Evolutionary conservation across 768 basidiomycete genomes (phyloP).

Genomic region (Amanita brunnescens): DNA sequence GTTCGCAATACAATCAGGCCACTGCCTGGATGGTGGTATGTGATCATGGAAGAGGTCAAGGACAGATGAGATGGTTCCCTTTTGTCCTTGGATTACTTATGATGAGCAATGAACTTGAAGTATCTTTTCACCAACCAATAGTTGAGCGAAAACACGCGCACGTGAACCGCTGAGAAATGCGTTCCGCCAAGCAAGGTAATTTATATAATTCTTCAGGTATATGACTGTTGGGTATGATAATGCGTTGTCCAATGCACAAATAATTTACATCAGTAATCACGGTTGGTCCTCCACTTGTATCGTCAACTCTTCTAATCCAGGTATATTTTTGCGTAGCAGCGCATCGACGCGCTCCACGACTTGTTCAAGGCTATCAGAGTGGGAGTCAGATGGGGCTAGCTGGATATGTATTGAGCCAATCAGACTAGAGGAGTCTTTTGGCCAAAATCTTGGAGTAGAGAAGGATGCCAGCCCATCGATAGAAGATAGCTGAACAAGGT

Average conservation of each 20-base stretch:
- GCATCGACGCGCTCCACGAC: slow-evolving; percentile 72
- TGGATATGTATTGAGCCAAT: slow-evolving; percentile 92
- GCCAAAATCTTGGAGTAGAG: slow-evolving; percentile 86
- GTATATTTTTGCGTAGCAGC: slow-evolving; percentile 62
- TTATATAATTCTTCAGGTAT: background rate
- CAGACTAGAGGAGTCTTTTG: slow-evolving; percentile 77
- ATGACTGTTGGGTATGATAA: background rate
- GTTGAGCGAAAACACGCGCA: too few relatives aligned
- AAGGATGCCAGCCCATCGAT: slow-evolving; percentile 81
- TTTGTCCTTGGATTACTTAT: too few relatives aligned
- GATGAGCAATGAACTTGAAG: too few relatives aligned
- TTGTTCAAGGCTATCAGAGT: slow-evolving; percentile 51
- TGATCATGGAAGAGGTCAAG: too few relatives aligned
- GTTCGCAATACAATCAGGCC: too few relatives aligned
- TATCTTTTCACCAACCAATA: too few relatives aligned
- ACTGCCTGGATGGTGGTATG: too few relatives aligned
- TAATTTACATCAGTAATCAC: background rate
- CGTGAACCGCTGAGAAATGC: too few relatives aligned
- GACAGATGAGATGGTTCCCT: too few relatives aligned
- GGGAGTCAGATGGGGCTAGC: slow-evolving; percentile 57
- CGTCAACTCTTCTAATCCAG: slow-evolving; percentile 80
- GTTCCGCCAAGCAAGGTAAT: too few relatives aligned
- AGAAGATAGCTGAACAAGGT: slow-evolving; percentile 47
- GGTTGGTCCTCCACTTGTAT: slow-evolving; percentile 69
- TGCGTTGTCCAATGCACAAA: background rate